These are phyloP conservation scores for Trifolium pratense DNA, from an alignment of 306 rosid species.

Conservation along the genomic window DNA sequence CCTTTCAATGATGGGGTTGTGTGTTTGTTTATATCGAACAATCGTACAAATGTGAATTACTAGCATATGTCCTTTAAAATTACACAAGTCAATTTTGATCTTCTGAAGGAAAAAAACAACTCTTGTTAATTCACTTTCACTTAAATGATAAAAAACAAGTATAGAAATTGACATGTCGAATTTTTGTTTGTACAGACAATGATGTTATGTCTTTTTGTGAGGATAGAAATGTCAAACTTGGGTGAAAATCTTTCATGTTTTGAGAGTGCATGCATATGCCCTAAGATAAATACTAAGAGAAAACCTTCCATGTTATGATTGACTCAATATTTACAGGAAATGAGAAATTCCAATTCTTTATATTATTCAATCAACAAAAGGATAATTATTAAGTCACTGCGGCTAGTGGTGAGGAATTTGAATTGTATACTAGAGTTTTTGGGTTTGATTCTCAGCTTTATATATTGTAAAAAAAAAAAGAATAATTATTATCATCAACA, in stretches of 20 bases:
- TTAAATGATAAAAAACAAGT: not conserved
- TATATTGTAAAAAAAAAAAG: no score
- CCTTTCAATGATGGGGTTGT: not conserved
- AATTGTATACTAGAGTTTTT: no score
- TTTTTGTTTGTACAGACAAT: slow-evolving; percentile 32
- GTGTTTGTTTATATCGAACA: not conserved
- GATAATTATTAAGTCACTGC: no score
- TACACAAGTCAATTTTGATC: slow-evolving; percentile 19
- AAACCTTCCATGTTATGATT: not conserved
- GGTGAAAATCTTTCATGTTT: slow-evolving; percentile 27
- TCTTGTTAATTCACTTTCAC: slow-evolving; percentile 4
- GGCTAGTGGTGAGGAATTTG: no score
- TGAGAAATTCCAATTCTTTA: slow-evolving; percentile 6
- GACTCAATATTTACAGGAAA: not conserved
- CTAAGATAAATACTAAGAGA: not conserved
- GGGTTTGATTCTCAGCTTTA: no score
- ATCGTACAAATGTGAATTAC: not conserved
- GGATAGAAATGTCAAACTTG: slow-evolving; percentile 30
- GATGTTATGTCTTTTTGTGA: slow-evolving; percentile 35
- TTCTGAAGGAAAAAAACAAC: not conserved
- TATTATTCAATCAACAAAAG: no score
- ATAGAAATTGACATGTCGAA: slow-evolving; percentile 23
- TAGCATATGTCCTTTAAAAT: not conserved
- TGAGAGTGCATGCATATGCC: slow-evolving; percentile 43
- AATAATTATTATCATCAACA: no score